Conservation (phyloP, 2,329 filamentous ascomycete species). For the Elsinoe australis region DNA sequence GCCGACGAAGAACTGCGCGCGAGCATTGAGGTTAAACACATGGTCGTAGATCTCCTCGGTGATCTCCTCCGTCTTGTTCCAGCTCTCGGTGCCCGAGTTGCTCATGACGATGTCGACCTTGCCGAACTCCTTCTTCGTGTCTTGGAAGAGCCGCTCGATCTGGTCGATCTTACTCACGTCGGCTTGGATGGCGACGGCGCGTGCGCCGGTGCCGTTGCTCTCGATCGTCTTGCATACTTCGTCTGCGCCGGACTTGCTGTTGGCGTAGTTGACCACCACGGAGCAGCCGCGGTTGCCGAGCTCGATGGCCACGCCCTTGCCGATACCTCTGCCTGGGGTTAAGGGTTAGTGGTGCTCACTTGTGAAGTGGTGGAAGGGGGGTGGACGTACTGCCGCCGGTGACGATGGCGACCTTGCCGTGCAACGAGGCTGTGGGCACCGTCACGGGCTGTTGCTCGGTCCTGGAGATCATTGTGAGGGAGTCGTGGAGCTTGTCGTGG, state of each 20-base stretch:
- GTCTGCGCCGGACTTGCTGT: slow-evolving; percentile 43
- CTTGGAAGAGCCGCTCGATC: slow-evolving; percentile 51
- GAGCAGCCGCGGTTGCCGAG: slow-evolving; percentile 57
- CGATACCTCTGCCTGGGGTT: slow-evolving; percentile 55
- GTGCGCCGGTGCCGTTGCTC: slow-evolving; percentile 41
- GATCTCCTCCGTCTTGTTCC: slow-evolving; percentile 61
- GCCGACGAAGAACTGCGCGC: slow-evolving; percentile 69
- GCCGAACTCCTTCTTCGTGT: slow-evolving; percentile 36
- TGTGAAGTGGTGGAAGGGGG: not conserved
- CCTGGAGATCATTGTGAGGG: slow-evolving; percentile 10
- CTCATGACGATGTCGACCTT: slow-evolving; percentile 45
- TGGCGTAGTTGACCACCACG: slow-evolving; percentile 59
- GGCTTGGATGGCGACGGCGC: slow-evolving; percentile 51
- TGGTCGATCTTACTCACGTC: slow-evolving; percentile 49
- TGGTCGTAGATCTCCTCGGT: slow-evolving; percentile 64
- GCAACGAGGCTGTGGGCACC: slow-evolving; percentile 43
- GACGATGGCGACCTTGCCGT: slow-evolving; percentile 52
- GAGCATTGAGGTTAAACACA: slow-evolving; percentile 60
- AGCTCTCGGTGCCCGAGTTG: slow-evolving; percentile 55
- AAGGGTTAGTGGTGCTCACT: no score
- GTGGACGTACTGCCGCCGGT: slow-evolving; percentile 43
- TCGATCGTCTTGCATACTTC: slow-evolving; percentile 43
- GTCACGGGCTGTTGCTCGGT: slow-evolving; percentile 24
- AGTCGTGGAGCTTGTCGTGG: not conserved
- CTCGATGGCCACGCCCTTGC: slow-evolving; percentile 58